Base-by-base conservation (phyloP, 1,284 basidiomycete species). In the Pisolithus thermaeus region DNA sequence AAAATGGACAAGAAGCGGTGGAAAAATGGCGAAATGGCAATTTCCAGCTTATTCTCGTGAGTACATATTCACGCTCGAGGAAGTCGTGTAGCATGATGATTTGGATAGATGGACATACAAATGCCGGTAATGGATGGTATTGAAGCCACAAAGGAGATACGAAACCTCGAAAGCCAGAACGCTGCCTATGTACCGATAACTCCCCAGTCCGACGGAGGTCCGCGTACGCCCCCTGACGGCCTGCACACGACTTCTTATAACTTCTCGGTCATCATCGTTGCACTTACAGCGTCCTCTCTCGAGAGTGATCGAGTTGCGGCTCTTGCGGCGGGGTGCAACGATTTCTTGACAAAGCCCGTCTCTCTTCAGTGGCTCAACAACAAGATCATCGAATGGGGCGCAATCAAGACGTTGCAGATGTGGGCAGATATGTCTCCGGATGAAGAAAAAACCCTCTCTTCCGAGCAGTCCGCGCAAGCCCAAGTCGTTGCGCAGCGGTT, bases 101-200 rank as follows among this genome's bases (percentile, higher is more conserved):
- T 42, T 28, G 27, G 32, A 23, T 61, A 97, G 92, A 99, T 99
- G 97, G 97, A 99, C 71, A 98, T 99, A 55, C 96, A 98, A 73
- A 91, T 99, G 79, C 97, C 97, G 6, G 88, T 98, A 58, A 97
- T 98, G 90, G 92, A 97, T 68, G 97, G 97, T 25, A 97, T 99
- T 47, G 84, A 92, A 64, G 97, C 97, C 3, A 99, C 97, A 0
- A 95, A 94, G 62, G 92, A 96, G 67, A 99, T 99, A 53, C 81
- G 97, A 46, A 80, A 85, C 56, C 71, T 96, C 46, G 96, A 99
- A 69, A 82, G 84, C 57, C 59, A 69, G 40, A 79, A 75, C 61
- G 87, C 87, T 52, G 84, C 87, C 5, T 91, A 84, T 66, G 84
- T 87, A 8, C 87, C 85, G 7, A 75, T 79, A 4, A 83, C 84